These are phyloP conservation scores for Taxillus chinensis DNA, from an alignment of 164 flowering plant species.

Conservation along the genomic window DNA sequence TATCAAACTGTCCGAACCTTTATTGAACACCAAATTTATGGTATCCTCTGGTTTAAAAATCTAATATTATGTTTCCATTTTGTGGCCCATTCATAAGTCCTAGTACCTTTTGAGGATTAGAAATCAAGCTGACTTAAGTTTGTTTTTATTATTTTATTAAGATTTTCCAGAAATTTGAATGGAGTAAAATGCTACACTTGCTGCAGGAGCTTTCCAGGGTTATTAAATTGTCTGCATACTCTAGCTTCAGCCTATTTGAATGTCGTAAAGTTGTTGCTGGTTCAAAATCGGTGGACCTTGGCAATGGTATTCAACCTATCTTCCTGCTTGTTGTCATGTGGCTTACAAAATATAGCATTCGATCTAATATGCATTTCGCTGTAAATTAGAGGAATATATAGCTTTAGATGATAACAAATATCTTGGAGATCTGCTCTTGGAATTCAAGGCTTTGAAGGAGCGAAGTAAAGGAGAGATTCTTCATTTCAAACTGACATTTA, in stretches of 20 bases:
- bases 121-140: too few species aligned
- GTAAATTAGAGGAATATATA: slow-evolving; percentile 71
- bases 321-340: neutral
- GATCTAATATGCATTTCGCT: slow-evolving; percentile 11
- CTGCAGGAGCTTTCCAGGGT: slow-evolving; percentile 92
- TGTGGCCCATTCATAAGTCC: too few species aligned
- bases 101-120: too few species aligned
- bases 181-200: too few species aligned
- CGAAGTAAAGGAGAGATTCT: slow-evolving; percentile 92
- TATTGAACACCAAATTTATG: too few species aligned
- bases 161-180: neutral
- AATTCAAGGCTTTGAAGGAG: slow-evolving; percentile 89
- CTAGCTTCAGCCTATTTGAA: slow-evolving; percentile 95
- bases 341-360: neutral
- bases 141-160: neutral
- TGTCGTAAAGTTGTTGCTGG: slow-evolving; percentile 83
- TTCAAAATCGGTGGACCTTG: slow-evolving; percentile 78
- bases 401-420: slow-evolving; percentile 93
- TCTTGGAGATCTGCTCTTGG: slow-evolving; percentile 88
- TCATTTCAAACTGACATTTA: slow-evolving; percentile 84
- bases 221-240: slow-evolving; percentile 74
- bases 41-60: too few species aligned
- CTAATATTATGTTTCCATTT: too few species aligned
- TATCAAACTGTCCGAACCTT: too few species aligned
- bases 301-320: slow-evolving; percentile 50